phyloP scores from a whole-genome alignment of 805 yeast genomes.

The Wickerhamomyces mucosus region DNA sequence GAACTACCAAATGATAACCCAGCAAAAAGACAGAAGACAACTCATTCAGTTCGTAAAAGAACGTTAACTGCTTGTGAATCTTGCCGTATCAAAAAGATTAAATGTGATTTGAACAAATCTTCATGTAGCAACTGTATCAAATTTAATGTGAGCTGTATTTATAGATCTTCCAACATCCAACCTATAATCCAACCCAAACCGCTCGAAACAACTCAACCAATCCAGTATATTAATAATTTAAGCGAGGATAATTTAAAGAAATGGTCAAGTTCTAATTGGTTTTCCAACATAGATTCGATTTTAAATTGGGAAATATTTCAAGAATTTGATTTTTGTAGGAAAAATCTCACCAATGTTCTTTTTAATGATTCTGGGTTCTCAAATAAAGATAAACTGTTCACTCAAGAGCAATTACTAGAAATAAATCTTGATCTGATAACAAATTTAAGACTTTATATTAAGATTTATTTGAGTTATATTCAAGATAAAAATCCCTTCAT shows the following conservation, averaged over 20 bases:
- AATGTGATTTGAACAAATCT: constrained; percentile 38
- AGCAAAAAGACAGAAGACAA: too few species aligned
- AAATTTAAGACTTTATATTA: constrained; percentile 6
- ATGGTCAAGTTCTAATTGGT: constrained; percentile 16
- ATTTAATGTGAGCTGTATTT: constrained; percentile 10
- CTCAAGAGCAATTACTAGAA: constrained; percentile 2
- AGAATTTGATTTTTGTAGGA: constrained; percentile 4
- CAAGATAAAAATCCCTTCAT: constrained; percentile 16
- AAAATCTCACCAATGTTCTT: constrained; percentile 5
- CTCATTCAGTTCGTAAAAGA: constrained; percentile 9
- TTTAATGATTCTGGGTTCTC: constrained; percentile 5
- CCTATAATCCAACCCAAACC: not conserved
- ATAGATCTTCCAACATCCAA: constrained; percentile 5
- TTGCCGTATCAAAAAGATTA: constrained; percentile 36
- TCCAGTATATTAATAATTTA: too few species aligned
- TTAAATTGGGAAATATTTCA: constrained; percentile 15
- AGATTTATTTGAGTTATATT: constrained; percentile 9
- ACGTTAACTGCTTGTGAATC: constrained; percentile 27
- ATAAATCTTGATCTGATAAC: constrained; percentile 5
- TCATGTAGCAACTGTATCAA: constrained; percentile 33
- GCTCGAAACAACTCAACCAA: not conserved
- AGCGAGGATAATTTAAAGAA: too few species aligned
- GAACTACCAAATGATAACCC: too few species aligned
- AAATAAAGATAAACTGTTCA: constrained; percentile 7
- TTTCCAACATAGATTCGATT: constrained; percentile 10